Base-by-base conservation (phyloP, 2,329 filamentous ascomycete genomes). In the Neocatenulostroma microsporum region DNA sequence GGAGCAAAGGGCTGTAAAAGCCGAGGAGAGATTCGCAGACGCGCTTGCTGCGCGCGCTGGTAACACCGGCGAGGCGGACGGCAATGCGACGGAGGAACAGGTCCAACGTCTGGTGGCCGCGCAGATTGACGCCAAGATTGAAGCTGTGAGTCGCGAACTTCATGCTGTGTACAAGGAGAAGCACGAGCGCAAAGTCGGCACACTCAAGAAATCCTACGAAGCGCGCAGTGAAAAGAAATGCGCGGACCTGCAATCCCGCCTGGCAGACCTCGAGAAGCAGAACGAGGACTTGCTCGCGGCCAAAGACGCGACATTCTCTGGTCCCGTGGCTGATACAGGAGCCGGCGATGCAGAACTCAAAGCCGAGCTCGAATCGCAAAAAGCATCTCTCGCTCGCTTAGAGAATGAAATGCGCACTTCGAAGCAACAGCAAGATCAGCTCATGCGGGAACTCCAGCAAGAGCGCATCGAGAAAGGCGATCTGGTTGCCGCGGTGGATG, bases 91-190 rank as follows among this genome's bases (percentile, higher is more conserved):
- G 31, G 57, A 70, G 50, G 52, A 62, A 34, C 57, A 69, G 49
- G 59, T 72, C 47, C 59, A 68, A 30, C 46, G 50, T 10, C 49
- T 62, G 1, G 64, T 71, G 18, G 66, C 72, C 21, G 69, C 67
- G 26, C 86, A 94, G 46, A 82, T 94, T 33, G 88, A 95, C 15
- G 86, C 94, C 62, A 86, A 88, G 48, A 87, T 96, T 26, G 88
- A 89, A 30, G 63, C 66, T 13, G 62, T 71, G 9, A 66, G 63
- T n/a, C 76, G 86, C 20, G 91, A 98, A 57, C 73, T 98, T 25
- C 91, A 98, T 58, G 74, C 81, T 0, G 73, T 94, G 9, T 98
- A 98, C 73, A 96, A 95, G 67, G 80, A 82, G 57, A 98, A 98
- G 66, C 91, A 98, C 60, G 89, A 96, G 67, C 85, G 81, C 45